A percentile compares a stretch with the other conserved stretches of the same genome.
Conservation (phyloP, 2,329 filamentous ascomycete species). For the Didymella segeticola region DNA sequence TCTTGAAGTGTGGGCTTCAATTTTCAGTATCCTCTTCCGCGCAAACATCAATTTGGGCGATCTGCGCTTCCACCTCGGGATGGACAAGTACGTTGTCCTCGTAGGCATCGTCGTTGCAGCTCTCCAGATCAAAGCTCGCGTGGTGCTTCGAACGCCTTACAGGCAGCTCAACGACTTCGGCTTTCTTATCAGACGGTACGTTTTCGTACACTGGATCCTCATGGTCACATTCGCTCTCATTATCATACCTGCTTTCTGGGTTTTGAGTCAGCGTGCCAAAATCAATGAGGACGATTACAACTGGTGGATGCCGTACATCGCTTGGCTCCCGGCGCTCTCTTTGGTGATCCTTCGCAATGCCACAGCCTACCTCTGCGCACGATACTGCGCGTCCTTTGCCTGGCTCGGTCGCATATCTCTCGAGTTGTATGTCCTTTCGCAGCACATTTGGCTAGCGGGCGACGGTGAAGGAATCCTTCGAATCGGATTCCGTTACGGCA, state of each 20-base stretch:
- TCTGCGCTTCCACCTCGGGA: conserved; percentile 58
- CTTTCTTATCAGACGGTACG: conserved; percentile 28
- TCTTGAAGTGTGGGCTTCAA: conserved; percentile 51
- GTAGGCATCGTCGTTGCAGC: conserved; percentile 62
- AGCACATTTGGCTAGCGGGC: conserved; percentile 67
- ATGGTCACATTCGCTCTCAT: conserved; percentile 28
- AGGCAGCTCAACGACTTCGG: conserved; percentile 18
- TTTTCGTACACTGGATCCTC: conserved; percentile 21
- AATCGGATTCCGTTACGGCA: conserved; percentile 40
- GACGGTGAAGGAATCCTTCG: conserved; percentile 62
- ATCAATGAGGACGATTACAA: conserved; percentile 58
- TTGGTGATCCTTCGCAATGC: conserved; percentile 62
- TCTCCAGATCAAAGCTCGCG: conserved; percentile 40
- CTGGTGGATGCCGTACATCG: conserved; percentile 60
- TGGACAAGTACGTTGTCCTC: conserved; percentile 64
- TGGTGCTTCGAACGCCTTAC: conserved; percentile 27
- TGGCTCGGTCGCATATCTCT: conserved; percentile 64
- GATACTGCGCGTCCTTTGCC: conserved; percentile 57
- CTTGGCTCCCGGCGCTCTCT: conserved; percentile 61
- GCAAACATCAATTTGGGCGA: conserved; percentile 59
- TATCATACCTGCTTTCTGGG: conserved; percentile 44
- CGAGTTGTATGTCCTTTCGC: conserved; percentile 67
- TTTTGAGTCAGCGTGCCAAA: conserved; percentile 38
- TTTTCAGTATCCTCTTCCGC: conserved; percentile 51
- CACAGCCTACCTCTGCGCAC: conserved; percentile 50